Percentiles rank a stretch among this genome's conserved stretches.
phyloP scores from a whole-genome alignment of 257 asterid species.

The Solanum bulbocastanum region DNA sequence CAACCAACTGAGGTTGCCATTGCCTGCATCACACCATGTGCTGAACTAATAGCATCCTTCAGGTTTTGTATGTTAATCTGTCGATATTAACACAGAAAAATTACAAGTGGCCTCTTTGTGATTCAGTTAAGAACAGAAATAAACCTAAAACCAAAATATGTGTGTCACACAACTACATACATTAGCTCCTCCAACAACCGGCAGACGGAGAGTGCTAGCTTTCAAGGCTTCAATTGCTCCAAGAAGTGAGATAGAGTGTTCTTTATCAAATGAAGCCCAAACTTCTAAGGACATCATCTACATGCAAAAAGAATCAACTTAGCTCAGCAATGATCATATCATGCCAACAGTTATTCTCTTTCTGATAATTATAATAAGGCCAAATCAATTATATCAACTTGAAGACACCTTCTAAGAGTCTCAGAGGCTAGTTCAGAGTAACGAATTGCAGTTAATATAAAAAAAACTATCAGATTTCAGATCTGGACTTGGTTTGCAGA shows the following conservation, averaged over 20 bases:
- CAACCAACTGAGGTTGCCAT: conserved; percentile 43
- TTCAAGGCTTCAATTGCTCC: conserved; percentile 88
- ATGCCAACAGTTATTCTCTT: background rate
- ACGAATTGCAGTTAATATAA: background rate
- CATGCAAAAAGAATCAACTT: background rate
- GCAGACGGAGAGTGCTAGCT: conserved; percentile 93
- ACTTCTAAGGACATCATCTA: conserved; percentile 58
- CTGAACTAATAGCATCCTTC: conserved; percentile 75
- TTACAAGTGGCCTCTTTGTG: background rate
- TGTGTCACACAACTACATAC: conserved; percentile 28
- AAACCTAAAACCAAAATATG: background rate
- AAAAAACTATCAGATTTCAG: background rate
- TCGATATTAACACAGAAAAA: background rate
- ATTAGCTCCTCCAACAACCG: conserved; percentile 67
- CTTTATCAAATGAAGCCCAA: conserved; percentile 70
- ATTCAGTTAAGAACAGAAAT: background rate
- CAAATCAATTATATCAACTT: background rate
- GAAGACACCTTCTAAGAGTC: background rate
- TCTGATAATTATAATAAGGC: background rate
- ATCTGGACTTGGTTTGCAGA: background rate
- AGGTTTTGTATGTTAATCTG: conserved; percentile 66
- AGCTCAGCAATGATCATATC: conserved; percentile 5
- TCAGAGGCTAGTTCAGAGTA: background rate
- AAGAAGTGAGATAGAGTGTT: conserved; percentile 50
- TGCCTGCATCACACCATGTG: conserved; percentile 69